Evolutionary conservation across 129 eudicot genomes (phyloP), one percentile per base, ranked within the genome.

Genomic region (Logfia minima): DNA sequence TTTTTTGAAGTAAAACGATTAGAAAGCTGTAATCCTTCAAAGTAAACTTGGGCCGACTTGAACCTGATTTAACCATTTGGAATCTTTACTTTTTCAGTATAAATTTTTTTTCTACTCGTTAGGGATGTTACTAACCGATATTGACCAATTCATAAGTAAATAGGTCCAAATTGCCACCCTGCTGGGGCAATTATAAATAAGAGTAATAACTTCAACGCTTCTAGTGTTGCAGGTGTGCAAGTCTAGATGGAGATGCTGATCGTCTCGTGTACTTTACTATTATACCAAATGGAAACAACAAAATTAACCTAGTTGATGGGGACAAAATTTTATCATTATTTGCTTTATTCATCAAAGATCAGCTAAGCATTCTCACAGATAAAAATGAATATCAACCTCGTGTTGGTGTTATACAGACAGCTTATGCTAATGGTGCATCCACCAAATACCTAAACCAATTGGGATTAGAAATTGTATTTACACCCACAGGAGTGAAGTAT

Each of bases 241-340:
- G 98, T 83, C 86, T 93, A 80, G 98, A 93, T 85, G 97, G 98
- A 72, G 97, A 93, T 86, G 97, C 96, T 70, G 97, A 93, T 64
- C 92, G 98, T 62, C 88, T 93, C 18, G 93, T 91, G 32, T 93
- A 93, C 84, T 93, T 93, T 77, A 74, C 83, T 62, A 53, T 86
- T 35, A 37, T 56, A 79, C 23, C 84, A 75, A 83, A 87, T 60
- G 70, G 82, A 66, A 78, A 70, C 79, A 84, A 83, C 76, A 91
- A 74, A 84, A 87, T 93, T 45, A 79, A 83, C 68, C 88, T 89
- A 63, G 90, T 93, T 77, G 98, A 93, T 29, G 97, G 97, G 73
- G 98, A 93, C 93, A 93, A 93, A 84, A 93, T 93, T 71, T 74
- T 93, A 60, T 86, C 98, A 24, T 68, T 93, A 60, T 93, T 93